Conservation (phyloP, 805 yeast species). For the Sugiyamaella floridensis region DNA sequence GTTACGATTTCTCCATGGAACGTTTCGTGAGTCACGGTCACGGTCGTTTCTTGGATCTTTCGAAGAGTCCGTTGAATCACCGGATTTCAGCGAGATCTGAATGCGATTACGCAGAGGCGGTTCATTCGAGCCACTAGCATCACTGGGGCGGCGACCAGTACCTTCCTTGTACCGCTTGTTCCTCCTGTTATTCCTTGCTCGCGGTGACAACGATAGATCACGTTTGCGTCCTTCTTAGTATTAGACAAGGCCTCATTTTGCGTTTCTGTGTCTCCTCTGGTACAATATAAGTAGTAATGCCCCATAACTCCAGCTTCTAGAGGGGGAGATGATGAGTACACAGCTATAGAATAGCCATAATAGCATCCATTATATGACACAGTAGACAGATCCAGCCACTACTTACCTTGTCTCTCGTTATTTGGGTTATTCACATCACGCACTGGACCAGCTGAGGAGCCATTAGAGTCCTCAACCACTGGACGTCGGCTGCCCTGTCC, state of each 20-base stretch:
- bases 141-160: background rate
- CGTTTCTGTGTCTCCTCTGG: background rate
- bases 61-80: background rate
- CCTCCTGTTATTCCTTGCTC: background rate
- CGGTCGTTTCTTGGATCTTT: too few relatives aligned
- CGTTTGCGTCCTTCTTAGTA: background rate
- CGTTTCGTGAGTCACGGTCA: too few relatives aligned
- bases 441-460: too few relatives aligned
- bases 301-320: too few relatives aligned
- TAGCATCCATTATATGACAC: too few relatives aligned
- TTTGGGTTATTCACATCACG: background rate
- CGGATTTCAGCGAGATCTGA: background rate
- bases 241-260: background rate
- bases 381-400: too few relatives aligned
- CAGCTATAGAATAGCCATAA: too few relatives aligned
- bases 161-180: background rate
- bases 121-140: background rate
- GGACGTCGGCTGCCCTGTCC: background rate
- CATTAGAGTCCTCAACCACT: background rate
- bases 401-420: too few relatives aligned
- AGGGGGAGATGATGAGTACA: too few relatives aligned
- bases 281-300: too few relatives aligned
- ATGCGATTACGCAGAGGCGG: background rate
- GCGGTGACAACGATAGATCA: background rate
- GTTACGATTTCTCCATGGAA: too few relatives aligned